Conservation (phyloP, 139 green algal species). For the Asterochloris erici region DNA sequence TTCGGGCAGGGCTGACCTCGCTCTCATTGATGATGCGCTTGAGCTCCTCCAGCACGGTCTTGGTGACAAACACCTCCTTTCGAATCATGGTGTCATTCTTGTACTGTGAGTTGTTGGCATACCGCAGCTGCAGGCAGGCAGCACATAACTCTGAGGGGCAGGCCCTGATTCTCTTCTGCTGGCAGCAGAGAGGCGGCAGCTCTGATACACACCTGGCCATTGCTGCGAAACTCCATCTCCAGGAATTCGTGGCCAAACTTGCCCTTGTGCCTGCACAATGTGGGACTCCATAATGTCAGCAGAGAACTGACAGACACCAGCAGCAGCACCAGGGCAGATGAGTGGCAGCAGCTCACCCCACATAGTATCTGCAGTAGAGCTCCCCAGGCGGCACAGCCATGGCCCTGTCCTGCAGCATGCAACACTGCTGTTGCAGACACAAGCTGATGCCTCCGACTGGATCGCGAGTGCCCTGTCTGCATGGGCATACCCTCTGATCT, state of each 20-base stretch:
- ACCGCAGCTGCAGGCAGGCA: conserved; percentile 74
- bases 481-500: too few species aligned
- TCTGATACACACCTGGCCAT: conserved; percentile 69
- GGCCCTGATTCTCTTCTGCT: neutral
- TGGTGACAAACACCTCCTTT: conserved; percentile 78
- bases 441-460: too few species aligned
- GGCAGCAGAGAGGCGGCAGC: neutral
- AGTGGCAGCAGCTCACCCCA: conserved; percentile 37
- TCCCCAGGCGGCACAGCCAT: conserved; percentile 42
- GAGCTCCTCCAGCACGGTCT: conserved; percentile 82
- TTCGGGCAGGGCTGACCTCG: conserved; percentile 43
- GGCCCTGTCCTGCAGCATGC: neutral
- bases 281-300: too few species aligned
- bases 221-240: conserved; percentile 93
- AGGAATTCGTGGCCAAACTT: conserved; percentile 98
- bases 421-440: too few species aligned
- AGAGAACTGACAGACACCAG: too few species aligned
- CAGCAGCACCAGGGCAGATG: conserved; percentile 21
- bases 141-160: neutral
- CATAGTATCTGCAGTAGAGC: conserved; percentile 96
- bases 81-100: conserved; percentile 97
- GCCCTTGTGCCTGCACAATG: conserved; percentile 52
- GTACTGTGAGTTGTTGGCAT: conserved; percentile 99
- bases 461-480: too few species aligned
- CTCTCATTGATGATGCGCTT: conserved; percentile 88